Evolutionary conservation across 805 yeast genomes (phyloP).

Genomic region (Ogataea dorogensis): DNA sequence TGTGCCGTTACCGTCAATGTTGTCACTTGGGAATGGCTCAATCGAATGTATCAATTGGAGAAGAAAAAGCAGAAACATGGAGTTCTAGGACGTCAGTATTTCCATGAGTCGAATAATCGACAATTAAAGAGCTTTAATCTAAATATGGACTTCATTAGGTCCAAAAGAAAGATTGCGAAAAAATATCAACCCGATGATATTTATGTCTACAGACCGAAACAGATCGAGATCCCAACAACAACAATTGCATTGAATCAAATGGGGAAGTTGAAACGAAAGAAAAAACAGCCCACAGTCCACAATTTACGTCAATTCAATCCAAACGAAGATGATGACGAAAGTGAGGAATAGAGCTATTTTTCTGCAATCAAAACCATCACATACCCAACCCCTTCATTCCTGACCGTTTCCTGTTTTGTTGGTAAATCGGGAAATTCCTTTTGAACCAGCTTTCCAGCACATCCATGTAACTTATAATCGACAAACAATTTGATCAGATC

Average conservation of each 20-base stretch:
- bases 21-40: slow-evolving; percentile 85
- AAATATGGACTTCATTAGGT: slow-evolving; percentile 6
- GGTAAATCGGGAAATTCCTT: slow-evolving; percentile 11
- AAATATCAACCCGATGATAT: slow-evolving; percentile 29
- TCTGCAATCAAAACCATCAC: slow-evolving; percentile 28
- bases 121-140: slow-evolving; percentile 14
- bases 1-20: slow-evolving; percentile 71
- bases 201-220: slow-evolving; percentile 42
- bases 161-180: not conserved
- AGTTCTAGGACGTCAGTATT: slow-evolving; percentile 69
- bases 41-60: slow-evolving; percentile 56
- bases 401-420: slow-evolving; percentile 5
- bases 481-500: slow-evolving; percentile 30
- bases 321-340: slow-evolving; percentile 1
- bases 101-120: slow-evolving; percentile 50
- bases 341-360: slow-evolving; percentile 11
- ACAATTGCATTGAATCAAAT: slow-evolving; percentile 3
- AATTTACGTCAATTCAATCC: slow-evolving; percentile 3
- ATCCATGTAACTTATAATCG: slow-evolving; percentile 33
- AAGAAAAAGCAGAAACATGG: slow-evolving; percentile 65
- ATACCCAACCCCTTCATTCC: slow-evolving; percentile 28
- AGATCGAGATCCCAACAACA: slow-evolving; percentile 38
- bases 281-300: slow-evolving; percentile 6
- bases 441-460: slow-evolving; percentile 23
- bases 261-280: slow-evolving; percentile 1